phyloP scores from a whole-genome alignment of 2,329 filamentous ascomycete species.

The Aspergillus ochraceus region DNA sequence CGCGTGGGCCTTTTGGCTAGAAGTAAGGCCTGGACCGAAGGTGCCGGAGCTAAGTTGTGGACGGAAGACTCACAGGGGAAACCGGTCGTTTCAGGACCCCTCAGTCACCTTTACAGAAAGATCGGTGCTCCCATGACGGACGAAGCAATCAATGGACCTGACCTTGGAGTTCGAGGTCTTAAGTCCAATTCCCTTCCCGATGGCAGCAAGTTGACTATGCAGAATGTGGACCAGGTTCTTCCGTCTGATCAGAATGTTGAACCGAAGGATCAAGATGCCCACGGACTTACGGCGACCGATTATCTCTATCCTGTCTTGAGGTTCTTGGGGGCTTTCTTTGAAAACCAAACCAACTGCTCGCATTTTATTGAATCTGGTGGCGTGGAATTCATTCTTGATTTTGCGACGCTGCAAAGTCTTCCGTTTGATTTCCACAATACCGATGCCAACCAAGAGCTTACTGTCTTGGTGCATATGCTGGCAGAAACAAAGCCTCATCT shows the following conservation, averaged over 20 bases:
- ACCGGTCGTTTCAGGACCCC: conserved; percentile 59
- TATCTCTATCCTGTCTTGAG: conserved; percentile 75
- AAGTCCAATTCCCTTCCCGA: conserved; percentile 36
- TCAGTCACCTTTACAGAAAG: conserved; percentile 36
- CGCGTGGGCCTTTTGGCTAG: conserved; percentile 74
- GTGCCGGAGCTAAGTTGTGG: conserved; percentile 79
- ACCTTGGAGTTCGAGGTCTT: conserved; percentile 28
- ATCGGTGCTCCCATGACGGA: conserved; percentile 32
- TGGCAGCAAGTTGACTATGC: conserved; percentile 35
- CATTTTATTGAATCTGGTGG: conserved; percentile 77
- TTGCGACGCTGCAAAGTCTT: conserved; percentile 78
- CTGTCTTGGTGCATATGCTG: conserved; percentile 72
- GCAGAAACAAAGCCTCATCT: conserved; percentile 79
- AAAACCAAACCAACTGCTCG: conserved; percentile 69
- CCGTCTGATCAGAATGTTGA: conserved; percentile 31
- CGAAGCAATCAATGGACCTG: conserved; percentile 22
- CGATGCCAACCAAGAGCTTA: conserved; percentile 67
- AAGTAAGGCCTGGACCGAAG: conserved; percentile 65
- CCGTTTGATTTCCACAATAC: conserved; percentile 70
- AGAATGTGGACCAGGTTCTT: conserved; percentile 30
- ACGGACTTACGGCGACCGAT: conserved; percentile 58
- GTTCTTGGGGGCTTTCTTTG: conserved; percentile 76
- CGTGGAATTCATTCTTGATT: conserved; percentile 78
- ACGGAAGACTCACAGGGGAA: conserved; percentile 60
- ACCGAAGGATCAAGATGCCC: conserved; percentile 51